Evolutionary conservation across 345 rosid genomes (phyloP).

Genomic region (Mercurialis annua): DNA sequence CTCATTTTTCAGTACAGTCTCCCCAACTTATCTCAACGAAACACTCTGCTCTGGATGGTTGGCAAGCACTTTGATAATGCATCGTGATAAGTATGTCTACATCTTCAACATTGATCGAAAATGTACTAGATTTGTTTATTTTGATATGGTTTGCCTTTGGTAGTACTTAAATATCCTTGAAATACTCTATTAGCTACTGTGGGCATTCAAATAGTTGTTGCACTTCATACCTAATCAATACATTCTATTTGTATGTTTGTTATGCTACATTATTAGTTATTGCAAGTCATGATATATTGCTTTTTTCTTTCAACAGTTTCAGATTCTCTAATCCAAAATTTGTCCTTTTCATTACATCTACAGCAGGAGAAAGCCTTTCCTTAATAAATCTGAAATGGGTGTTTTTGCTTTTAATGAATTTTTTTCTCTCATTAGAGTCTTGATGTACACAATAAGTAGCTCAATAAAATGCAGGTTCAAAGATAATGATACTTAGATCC

Average conservation of each 20-base stretch:
- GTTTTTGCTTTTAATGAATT: no score
- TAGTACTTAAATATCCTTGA: no score
- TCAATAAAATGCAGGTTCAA: no score
- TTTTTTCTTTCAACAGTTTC: not conserved
- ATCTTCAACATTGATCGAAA: not conserved
- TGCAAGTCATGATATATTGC: not conserved
- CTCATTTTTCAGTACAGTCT: conserved; percentile 47
- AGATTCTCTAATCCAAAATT: not conserved
- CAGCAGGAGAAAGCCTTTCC: not conserved
- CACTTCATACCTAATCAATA: no score
- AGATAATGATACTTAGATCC: no score
- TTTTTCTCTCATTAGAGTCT: no score
- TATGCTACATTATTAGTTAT: not conserved
- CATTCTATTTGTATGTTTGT: not conserved
- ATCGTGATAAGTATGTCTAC: conserved; percentile 45
- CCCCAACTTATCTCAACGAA: conserved; percentile 57
- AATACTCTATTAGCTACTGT: no score
- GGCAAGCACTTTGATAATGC: conserved; percentile 42
- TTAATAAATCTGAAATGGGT: not conserved
- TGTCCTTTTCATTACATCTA: not conserved
- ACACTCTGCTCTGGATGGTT: conserved; percentile 63
- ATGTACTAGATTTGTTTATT: no score
- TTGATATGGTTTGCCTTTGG: no score
- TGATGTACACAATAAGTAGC: no score
- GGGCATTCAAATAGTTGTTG: no score